Evolutionary conservation across 805 yeast genomes (phyloP).

Genomic region (Ogataea allantospora): DNA sequence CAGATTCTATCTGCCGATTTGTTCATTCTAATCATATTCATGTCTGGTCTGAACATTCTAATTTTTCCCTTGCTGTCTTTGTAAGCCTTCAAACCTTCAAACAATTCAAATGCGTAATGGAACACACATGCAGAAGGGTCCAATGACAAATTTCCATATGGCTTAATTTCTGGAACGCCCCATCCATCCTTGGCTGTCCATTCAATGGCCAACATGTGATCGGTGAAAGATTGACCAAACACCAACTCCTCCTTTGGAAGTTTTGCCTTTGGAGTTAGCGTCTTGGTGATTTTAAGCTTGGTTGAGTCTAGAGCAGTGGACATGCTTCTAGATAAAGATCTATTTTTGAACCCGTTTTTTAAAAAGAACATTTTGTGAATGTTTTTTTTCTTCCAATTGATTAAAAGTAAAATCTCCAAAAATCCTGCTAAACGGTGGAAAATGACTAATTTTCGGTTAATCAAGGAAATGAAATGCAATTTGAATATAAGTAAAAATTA

Average conservation of each 20-base stretch:
- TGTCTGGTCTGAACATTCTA: slow-evolving; percentile 87
- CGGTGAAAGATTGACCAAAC: slow-evolving; percentile 77
- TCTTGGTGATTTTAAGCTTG: slow-evolving; percentile 47
- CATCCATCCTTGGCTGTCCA: slow-evolving; percentile 82
- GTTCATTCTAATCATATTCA: slow-evolving; percentile 90
- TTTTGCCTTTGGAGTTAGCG: slow-evolving; percentile 49
- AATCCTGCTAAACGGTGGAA: neutral
- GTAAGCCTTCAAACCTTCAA: slow-evolving; percentile 96
- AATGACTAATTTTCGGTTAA: slow-evolving; percentile 2
- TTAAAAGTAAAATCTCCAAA: slow-evolving; percentile 2
- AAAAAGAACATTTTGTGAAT: slow-evolving; percentile 5
- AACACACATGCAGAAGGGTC: slow-evolving; percentile 91
- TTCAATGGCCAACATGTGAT: slow-evolving; percentile 84
- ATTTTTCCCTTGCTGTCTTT: slow-evolving; percentile 58
- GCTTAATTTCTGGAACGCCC: slow-evolving; percentile 84
- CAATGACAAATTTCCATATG: slow-evolving; percentile 70
- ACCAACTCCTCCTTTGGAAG: slow-evolving; percentile 61
- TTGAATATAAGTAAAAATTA: too few relatives aligned
- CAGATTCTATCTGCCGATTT: slow-evolving; percentile 85
- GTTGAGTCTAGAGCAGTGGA: slow-evolving; percentile 51
- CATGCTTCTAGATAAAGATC: slow-evolving; percentile 4
- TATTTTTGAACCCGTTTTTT: slow-evolving; percentile 3
- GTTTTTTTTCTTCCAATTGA: slow-evolving; percentile 4
- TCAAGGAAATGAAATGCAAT: too few relatives aligned
- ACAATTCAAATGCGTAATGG: slow-evolving; percentile 92